Evolutionary conservation across 1,284 basidiomycete species (phyloP).

Genomic region (Cryptococcus amylolentus): DNA sequence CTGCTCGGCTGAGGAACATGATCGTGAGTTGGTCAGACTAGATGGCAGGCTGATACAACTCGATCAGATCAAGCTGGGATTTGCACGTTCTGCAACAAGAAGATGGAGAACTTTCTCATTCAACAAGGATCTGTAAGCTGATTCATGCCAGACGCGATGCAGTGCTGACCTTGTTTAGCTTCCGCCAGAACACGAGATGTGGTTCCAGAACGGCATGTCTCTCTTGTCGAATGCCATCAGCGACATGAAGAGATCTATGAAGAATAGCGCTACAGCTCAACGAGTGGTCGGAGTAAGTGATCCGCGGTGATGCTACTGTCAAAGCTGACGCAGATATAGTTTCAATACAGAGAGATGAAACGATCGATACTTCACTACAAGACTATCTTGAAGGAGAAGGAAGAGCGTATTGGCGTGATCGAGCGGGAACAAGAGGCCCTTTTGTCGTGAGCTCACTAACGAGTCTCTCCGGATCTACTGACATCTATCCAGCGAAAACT

Average conservation of each 20-base stretch:
- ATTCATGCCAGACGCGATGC: background rate
- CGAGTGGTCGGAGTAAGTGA: background rate
- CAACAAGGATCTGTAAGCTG: conserved; percentile 8
- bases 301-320: background rate
- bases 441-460: background rate
- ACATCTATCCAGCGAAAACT: background rate
- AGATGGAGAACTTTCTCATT: conserved; percentile 9
- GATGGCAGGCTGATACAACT: background rate
- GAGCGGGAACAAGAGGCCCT: background rate
- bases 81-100: conserved; percentile 17
- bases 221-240: background rate
- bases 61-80: conserved; percentile 14
- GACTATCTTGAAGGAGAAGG: background rate
- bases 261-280: background rate
- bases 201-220: conserved; percentile 1
- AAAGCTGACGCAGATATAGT: background rate
- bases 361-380: background rate
- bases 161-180: background rate
- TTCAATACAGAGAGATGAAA: conserved; percentile 5
- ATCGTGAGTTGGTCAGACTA: conserved; percentile 18
- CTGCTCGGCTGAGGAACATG: conserved; percentile 26
- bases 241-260: background rate
- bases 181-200: conserved; percentile 2
- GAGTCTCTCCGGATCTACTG: background rate
- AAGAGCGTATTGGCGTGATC: background rate